Percentiles rank a stretch among this genome's conserved stretches.
Conservation (phyloP, 2,329 filamentous ascomycete genomes). For the Calonectria pseudoreteaudii region DNA sequence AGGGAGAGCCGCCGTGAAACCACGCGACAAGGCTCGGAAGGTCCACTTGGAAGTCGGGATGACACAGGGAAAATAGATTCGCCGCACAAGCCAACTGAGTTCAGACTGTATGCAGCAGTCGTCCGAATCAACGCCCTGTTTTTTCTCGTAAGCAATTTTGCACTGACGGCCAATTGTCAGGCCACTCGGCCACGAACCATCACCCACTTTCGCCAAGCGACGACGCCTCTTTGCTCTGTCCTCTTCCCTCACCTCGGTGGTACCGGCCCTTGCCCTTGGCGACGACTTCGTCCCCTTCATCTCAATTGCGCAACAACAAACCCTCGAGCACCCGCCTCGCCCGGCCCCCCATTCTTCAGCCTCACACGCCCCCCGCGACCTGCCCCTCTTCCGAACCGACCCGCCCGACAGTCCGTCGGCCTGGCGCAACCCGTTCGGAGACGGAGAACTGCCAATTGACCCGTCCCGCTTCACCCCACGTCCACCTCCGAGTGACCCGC, state of each 20-base stretch:
- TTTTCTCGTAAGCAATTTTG: constrained; percentile 9
- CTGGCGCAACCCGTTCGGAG: not conserved
- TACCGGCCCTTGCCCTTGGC: not conserved
- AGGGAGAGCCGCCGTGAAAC: not conserved
- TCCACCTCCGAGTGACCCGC: constrained; percentile 5
- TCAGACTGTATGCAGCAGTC: not conserved
- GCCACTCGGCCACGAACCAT: constrained; percentile 11
- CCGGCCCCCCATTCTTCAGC: not conserved
- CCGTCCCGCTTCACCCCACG: not conserved
- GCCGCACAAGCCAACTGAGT: constrained; percentile 26
- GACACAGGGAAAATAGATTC: constrained; percentile 25
- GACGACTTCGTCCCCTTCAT: constrained; percentile 19
- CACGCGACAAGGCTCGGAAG: constrained; percentile 3
- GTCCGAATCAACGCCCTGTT: constrained; percentile 3
- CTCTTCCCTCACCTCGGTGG: not conserved
- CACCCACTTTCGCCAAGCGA: constrained; percentile 4
- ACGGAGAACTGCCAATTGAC: not conserved
- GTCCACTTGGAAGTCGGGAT: constrained; percentile 15
- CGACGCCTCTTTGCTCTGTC: constrained; percentile 6
- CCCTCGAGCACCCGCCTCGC: not conserved
- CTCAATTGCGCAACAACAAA: not conserved
- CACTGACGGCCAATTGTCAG: constrained; percentile 13
- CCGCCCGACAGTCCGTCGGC: constrained; percentile 8
- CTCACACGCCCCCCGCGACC: not conserved
- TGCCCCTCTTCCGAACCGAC: not conserved